These are phyloP conservation scores for Pythium aristosporum DNA, from an alignment of 352 stramenopile species.

Conservation along the genomic window DNA sequence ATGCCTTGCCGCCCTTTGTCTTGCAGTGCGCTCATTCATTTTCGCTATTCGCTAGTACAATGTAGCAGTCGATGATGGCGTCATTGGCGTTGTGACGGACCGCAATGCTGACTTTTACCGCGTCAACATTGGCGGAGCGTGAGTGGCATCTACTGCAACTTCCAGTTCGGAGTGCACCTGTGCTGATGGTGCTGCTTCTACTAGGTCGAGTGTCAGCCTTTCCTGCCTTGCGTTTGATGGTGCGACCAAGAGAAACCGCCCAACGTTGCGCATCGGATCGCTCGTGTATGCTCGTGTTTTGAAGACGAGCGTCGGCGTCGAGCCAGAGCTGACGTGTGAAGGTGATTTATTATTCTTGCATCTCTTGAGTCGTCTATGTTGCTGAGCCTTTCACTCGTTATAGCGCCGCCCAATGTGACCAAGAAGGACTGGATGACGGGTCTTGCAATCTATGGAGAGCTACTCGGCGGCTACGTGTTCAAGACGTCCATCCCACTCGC, in stretches of 20 bases:
- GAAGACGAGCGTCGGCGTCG: conserved; percentile 82
- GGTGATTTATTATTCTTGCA: conserved; percentile 26
- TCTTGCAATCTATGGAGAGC: conserved; percentile 94
- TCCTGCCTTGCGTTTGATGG: conserved; percentile 94
- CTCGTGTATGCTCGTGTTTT: conserved; percentile 96
- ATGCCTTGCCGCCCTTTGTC: neutral
- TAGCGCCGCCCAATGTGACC: conserved; percentile 74
- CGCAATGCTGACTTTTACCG: conserved; percentile 93
- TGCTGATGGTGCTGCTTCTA: neutral
- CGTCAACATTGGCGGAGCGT: conserved; percentile 93
- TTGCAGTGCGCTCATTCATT: neutral
- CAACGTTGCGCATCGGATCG: conserved; percentile 89
- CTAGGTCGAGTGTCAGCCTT: conserved; percentile 65
- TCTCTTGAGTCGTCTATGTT: neutral
- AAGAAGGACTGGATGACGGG: conserved; percentile 99
- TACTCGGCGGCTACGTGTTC: conserved; percentile 93
- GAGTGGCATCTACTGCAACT: conserved; percentile 32
- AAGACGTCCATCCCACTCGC: conserved; percentile 78
- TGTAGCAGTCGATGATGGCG: conserved; percentile 81
- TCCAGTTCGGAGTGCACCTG: neutral
- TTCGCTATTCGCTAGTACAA: conserved; percentile 47
- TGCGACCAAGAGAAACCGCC: conserved; percentile 97
- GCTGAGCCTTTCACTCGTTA: neutral
- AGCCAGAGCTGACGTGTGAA: conserved; percentile 95
- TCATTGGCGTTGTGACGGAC: conserved; percentile 95